phyloP scores from a whole-genome alignment of 1,139 yeast species.

The Saccharomycopsis hybrid region DNA sequence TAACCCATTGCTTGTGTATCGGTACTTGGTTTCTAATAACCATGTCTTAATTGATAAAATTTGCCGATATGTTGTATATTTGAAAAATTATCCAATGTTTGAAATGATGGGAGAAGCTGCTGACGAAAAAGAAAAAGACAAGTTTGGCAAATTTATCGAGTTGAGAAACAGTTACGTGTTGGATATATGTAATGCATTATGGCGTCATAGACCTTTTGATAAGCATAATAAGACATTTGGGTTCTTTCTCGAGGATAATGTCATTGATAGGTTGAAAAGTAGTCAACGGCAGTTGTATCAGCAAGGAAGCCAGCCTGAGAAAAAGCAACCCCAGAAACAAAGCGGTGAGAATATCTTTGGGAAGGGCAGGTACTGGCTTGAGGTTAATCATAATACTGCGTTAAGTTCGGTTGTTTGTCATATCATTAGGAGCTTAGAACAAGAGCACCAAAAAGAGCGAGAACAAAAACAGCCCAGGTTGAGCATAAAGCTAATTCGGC shows the following conservation, averaged over 20 bases:
- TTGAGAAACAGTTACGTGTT: conserved; percentile 4
- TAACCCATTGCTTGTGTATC: not conserved
- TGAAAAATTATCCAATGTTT: conserved; percentile 2
- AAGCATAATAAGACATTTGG: no score
- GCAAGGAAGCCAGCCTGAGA: no score
- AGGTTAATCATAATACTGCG: not conserved
- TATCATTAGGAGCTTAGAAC: not conserved
- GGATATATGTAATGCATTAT: conserved; percentile 4
- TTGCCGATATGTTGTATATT: not conserved
- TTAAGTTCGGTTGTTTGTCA: not conserved
- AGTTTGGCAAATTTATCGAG: not conserved
- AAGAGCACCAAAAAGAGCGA: no score
- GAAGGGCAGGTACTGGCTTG: no score
- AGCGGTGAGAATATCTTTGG: no score
- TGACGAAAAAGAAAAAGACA: not conserved
- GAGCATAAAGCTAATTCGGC: not conserved
- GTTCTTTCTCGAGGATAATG: not conserved
- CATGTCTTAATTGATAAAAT: not conserved
- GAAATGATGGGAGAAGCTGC: not conserved
- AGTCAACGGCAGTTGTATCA: no score
- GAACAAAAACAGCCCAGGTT: no score
- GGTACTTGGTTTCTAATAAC: not conserved
- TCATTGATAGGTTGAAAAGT: no score
- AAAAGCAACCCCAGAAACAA: no score
- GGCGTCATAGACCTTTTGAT: conserved; percentile 2